These are phyloP conservation scores for Arachnopeziza araneosa DNA, from an alignment of 2,329 filamentous ascomycete genomes.

Conservation along the genomic window DNA sequence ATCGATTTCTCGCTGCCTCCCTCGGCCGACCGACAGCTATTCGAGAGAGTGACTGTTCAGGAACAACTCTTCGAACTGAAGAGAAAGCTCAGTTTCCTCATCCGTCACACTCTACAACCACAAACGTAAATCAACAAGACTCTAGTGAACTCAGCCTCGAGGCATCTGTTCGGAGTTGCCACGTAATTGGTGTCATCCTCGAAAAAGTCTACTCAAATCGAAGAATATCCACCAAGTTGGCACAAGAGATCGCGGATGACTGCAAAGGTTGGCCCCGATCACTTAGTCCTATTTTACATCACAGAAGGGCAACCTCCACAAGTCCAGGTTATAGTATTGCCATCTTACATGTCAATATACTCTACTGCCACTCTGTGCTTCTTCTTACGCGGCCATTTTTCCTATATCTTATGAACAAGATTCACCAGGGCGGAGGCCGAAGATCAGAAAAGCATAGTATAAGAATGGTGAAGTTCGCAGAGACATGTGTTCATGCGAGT, in stretches of 20 bases:
- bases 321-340: slow-evolving; percentile 48
- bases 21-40: slow-evolving; percentile 59
- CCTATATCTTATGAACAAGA: slow-evolving; percentile 47
- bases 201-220: slow-evolving; percentile 54
- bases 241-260: slow-evolving; percentile 50
- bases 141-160: slow-evolving; percentile 40
- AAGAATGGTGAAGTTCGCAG: slow-evolving; percentile 42
- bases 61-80: slow-evolving; percentile 35
- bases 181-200: slow-evolving; percentile 52
- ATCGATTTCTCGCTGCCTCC: slow-evolving; percentile 57
- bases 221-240: slow-evolving; percentile 51
- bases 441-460: slow-evolving; percentile 19
- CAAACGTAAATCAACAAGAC: slow-evolving; percentile 15
- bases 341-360: slow-evolving; percentile 56
- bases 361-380: slow-evolving; percentile 58
- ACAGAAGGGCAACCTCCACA: slow-evolving; percentile 41
- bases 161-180: slow-evolving; percentile 51
- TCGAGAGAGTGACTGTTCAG: slow-evolving; percentile 55
- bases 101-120: slow-evolving; percentile 17
- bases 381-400: slow-evolving; percentile 61
- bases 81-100: slow-evolving; percentile 6
- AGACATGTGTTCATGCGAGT: slow-evolving; percentile 46
- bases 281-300: slow-evolving; percentile 44
- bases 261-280: slow-evolving; percentile 47
- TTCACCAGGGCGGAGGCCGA: slow-evolving; percentile 30